Base-by-base conservation (phyloP, 2,329 filamentous ascomycete genomes). In the Fusarium fracticaudum region DNA sequence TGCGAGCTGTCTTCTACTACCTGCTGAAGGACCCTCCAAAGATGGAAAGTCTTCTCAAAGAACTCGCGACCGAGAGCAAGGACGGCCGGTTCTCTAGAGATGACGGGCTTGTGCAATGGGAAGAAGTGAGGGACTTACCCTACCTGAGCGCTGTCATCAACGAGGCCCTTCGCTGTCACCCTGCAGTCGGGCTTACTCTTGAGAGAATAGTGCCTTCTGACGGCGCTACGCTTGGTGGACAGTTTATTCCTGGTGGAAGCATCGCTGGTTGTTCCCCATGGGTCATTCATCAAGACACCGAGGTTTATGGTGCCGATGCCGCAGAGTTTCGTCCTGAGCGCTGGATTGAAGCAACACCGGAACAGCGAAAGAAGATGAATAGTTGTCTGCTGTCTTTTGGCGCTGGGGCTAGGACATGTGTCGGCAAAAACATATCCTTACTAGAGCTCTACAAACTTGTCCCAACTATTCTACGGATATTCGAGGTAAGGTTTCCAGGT, bases 81-180 rank as follows among this genome's bases (percentile, higher is more conserved):
- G 78, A 81, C 38, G 91, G 90, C 13, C 80, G 76, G n/a, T 89
- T 89, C 71, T 80, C 80, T 35, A 86, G 87, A 79, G 78, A 79
- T 53, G 82, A 85, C 22, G 88, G 88, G 9, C 86, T 90, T 13
- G 91, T 94, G 7, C 91, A 89, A 8, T 94, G 91, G 91, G 80
- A 88, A 60, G 91, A 94, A 82, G 87, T 86, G 51, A 91, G 93
- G 80, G 88, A 88, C 59, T 85, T 96, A 3, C 89, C 89, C 0
- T 96, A 95, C 80, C 88, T 96, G n/a, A 92, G 94, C 77, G 93
- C 93, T 8, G 91, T 90, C 62, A 87, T 95, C 78, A 93, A 95
- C 78, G 93, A 96, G 81, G 89, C 91, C 10, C 93, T 95, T 83
- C 89, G 93, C 31, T 79, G 94, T 71, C 92, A 95, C 80, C 93